Evolutionary conservation across 768 basidiomycete genomes (phyloP), one percentile per base, ranked within the genome.

Genomic region (Leccinum subgranulosum): DNA sequence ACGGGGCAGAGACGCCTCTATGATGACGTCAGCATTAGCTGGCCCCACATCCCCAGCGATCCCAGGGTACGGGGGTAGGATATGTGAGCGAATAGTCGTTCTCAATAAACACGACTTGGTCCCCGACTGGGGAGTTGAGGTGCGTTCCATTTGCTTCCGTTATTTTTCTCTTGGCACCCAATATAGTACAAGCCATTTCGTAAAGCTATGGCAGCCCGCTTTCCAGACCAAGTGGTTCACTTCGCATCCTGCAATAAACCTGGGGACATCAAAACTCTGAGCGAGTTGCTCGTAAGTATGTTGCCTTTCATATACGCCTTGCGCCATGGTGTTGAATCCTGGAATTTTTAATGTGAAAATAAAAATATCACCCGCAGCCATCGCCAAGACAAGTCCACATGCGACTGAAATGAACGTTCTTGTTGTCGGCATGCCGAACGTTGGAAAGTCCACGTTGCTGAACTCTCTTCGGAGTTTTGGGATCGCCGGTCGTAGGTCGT

Each of bases 361-460:
- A 57, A 47, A 47, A 56, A 36, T 47, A 33, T 12, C 25, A 15
- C 3, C 29, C 59, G 15, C 50, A 92, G 90, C 83, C 64, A 80
- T 91, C 63, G 88, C 90, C 31, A 84, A 83, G 65, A 77, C 78
- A 43, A 81, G 86, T 68, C 84, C 84, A 51, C 82, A 90, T 60
- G 80, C 84, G 49, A 83, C 85, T 64, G 90, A 90, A 69, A 75
- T 92, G 63, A 94, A 94, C 65, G 88, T 98, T 7, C 81, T 98
- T 3, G 93, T 98, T 23, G 87, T 97, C 57, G 97, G 97, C 23
- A 98, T 99, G 96, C 97, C 97, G 17, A 98, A 98, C 71, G 94
- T 98, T 49, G 96, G 96, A 43, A 98, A 99, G 75, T 98, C 95
- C 14, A 95, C 92, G 3, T 74, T 98, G 51, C 77, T 99, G 12